Evolutionary conservation across 2,329 filamentous ascomycete genomes (phyloP).

Genomic region (Aureobasidium vineae): DNA sequence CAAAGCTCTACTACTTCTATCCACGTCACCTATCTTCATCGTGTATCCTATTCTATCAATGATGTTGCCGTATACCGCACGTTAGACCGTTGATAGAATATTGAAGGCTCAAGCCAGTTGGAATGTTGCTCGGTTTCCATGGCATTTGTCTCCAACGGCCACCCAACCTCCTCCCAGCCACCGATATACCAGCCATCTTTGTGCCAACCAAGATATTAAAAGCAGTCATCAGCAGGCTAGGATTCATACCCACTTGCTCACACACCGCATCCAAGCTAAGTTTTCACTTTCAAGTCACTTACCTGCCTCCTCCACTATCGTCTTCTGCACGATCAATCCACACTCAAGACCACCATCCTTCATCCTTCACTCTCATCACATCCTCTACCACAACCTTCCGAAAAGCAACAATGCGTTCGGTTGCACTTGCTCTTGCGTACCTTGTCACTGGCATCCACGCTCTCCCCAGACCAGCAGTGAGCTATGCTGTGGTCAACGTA

Average conservation of each 20-base stretch:
- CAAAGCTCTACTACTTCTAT: neutral
- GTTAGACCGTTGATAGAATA: constrained; percentile 9
- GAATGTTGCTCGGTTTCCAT: constrained; percentile 23
- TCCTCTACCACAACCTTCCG: neutral
- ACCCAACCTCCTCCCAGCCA: constrained; percentile 24
- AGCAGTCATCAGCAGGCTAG: constrained; percentile 16
- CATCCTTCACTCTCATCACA: neutral
- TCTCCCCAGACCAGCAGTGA: constrained; percentile 33
- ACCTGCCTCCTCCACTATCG: constrained; percentile 12
- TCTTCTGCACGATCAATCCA: constrained; percentile 15
- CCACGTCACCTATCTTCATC: neutral
- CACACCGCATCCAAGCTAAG: constrained; percentile 15
- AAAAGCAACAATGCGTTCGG: constrained; percentile 22
- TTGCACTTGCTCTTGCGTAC: constrained; percentile 31
- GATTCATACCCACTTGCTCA: constrained; percentile 19
- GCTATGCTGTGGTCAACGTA: constrained; percentile 38
- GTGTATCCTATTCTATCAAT: neutral
- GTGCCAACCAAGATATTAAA: constrained; percentile 22
- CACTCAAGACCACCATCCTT: neutral
- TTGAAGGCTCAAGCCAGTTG: constrained; percentile 17
- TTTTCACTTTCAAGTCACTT: constrained; percentile 3
- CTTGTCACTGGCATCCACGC: constrained; percentile 33
- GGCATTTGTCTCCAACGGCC: constrained; percentile 17
- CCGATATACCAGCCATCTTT: constrained; percentile 20
- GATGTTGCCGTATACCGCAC: neutral